Base-by-base conservation (phyloP, 179 eudicot genomes). In the Vitellaria paradoxa region DNA sequence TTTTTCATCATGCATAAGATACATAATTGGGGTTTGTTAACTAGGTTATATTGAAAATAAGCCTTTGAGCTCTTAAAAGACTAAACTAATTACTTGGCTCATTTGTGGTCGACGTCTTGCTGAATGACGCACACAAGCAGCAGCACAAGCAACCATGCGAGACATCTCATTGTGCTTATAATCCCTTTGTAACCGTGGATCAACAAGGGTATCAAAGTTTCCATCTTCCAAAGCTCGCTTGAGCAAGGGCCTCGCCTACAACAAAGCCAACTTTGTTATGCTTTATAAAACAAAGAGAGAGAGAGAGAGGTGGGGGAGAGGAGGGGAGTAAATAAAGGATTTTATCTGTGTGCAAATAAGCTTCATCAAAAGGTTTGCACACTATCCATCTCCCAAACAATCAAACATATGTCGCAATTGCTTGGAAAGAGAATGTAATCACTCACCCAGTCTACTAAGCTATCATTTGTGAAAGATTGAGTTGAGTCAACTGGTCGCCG, bases 121-220 rank as follows among this genome's bases (percentile, higher is more conserved):
- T 40, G 89, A 84, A 68, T 86, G 89, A 30, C 87, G 87, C 24
- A 86, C 89, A 76, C 86, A 84, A 40, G 85, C 85, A 66, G 89
- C 89, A 46, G 87, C 87, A 80, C 89, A 86, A 21, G 89, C 84
- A 65, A 86, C 86, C 87, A 86, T 70, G 18, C 81, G 81, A 65
- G 85, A 81, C 85, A 84, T 80, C 82, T 86, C 89, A 61, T 62
- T 80, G 23, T 63, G 79, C 77, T 86, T 80, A 70, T 84, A 78
- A 56, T 85, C 80, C 24, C 65, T 62, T 78, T 50, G 70, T 30
- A 86, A 56, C 37, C 85, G 81, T 21, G 68, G n/a, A 74, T 86
- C 89, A 52, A 86, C 83, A 64, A 86, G 77, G 21, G 62, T 9
- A 63, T 84, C 85, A 76, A 78, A 84, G 60, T 78, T 86, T 56